Percentiles rank a stretch among this genome's conserved stretches.
Conservation (phyloP, 2,329 filamentous ascomycete species). For the Alternaria sp. region DNA sequence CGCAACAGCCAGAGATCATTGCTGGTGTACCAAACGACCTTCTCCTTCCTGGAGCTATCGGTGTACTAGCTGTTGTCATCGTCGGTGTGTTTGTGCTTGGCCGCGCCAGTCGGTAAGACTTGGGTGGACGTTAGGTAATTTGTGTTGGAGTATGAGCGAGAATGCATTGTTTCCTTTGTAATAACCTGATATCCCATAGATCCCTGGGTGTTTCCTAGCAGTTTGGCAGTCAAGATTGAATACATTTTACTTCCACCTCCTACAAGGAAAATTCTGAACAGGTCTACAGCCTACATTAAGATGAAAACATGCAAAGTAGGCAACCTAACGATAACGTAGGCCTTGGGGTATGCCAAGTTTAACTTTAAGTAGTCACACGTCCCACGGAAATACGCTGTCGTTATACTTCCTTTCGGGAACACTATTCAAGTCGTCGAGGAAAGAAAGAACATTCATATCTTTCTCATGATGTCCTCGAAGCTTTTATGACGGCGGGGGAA, state of each 20-base stretch:
- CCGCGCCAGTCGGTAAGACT: slow-evolving; percentile 58
- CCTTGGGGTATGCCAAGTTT: neutral
- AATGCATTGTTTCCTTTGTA: slow-evolving; percentile 14
- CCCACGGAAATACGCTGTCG: neutral
- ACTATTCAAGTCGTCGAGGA: neutral
- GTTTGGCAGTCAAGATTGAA: slow-evolving; percentile 11
- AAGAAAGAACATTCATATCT: neutral
- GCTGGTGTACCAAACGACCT: slow-evolving; percentile 93
- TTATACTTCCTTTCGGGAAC: neutral
- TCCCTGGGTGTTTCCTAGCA: slow-evolving; percentile 13
- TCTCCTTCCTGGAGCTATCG: slow-evolving; percentile 89
- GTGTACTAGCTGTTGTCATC: slow-evolving; percentile 93
- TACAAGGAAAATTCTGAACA: neutral
- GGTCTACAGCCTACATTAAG: neutral
- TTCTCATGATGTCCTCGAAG: neutral
- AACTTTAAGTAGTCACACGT: neutral
- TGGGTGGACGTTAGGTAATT: neutral
- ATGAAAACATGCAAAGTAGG: neutral
- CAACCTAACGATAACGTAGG: neutral
- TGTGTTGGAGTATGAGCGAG: neutral
- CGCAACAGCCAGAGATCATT: slow-evolving; percentile 77
- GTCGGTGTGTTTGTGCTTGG: slow-evolving; percentile 90
- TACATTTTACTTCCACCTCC: neutral
- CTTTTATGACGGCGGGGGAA: neutral
- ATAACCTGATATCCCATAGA: slow-evolving; percentile 19